Percentiles rank a stretch among this genome's conserved stretches.
phyloP scores from a whole-genome alignment of 768 basidiomycete genomes.

The Hericium coralloides region DNA sequence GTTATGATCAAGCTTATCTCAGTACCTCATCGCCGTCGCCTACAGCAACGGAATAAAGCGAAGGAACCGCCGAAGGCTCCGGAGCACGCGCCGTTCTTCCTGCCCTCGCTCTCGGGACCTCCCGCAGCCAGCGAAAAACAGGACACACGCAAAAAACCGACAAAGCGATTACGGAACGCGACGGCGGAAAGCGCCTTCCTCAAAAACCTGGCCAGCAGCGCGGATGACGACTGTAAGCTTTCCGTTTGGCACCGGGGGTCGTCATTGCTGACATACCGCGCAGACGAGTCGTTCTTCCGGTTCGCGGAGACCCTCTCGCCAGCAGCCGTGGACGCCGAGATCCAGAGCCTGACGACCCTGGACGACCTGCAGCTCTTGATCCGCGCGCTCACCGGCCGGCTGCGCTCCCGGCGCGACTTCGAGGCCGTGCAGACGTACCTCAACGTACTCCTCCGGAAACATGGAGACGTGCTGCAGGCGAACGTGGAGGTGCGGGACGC shows the following conservation, averaged over 20 bases:
- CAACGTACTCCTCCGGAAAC: constrained; percentile 74
- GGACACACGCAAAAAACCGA: constrained; percentile 35
- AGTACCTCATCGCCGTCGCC: neutral
- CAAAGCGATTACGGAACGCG: constrained; percentile 23
- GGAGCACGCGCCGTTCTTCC: constrained; percentile 94
- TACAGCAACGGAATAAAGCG: constrained; percentile 90
- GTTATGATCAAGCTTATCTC: neutral
- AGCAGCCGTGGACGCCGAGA: constrained; percentile 83
- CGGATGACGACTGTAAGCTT: constrained; percentile 61
- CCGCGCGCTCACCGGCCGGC: constrained; percentile 59
- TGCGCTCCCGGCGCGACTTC: constrained; percentile 80
- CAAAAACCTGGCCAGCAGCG: constrained; percentile 48
- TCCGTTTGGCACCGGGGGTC: neutral
- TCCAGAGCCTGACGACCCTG: constrained; percentile 67
- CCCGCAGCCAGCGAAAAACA: constrained; percentile 32
- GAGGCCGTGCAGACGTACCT: constrained; percentile 90
- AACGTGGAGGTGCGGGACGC: constrained; percentile 54
- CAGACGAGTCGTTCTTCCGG: constrained; percentile 78
- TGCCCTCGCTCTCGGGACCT: constrained; percentile 83
- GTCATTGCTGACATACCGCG: too few species aligned
- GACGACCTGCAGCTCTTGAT: constrained; percentile 62
- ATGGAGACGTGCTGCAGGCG: constrained; percentile 70
- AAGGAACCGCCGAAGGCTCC: constrained; percentile 92
- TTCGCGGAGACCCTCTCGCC: constrained; percentile 84
- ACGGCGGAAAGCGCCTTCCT: constrained; percentile 56